phyloP scores from a whole-genome alignment of 2,329 filamentous ascomycete species.

The Pestalotiopsis sp. region DNA sequence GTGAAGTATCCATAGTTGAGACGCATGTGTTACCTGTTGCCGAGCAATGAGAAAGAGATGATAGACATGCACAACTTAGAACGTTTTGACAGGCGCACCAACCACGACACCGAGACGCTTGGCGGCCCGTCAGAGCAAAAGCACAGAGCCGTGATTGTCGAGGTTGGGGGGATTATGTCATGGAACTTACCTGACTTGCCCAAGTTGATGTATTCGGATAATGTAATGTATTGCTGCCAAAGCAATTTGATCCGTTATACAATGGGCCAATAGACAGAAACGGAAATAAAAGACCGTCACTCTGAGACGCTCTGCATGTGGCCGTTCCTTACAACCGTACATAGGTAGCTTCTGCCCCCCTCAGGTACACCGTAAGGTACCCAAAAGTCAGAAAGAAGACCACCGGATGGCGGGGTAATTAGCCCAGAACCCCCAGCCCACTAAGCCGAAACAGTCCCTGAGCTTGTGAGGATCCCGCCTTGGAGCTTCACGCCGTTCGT shows the following conservation, averaged over 20 bases:
- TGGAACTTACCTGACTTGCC: neutral
- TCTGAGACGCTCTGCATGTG: neutral
- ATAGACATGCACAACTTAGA: constrained; percentile 6
- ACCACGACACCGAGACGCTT: neutral
- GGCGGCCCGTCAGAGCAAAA: neutral
- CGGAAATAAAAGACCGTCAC: neutral
- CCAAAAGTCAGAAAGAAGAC: neutral
- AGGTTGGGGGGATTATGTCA: neutral
- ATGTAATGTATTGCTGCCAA: neutral
- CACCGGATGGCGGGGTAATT: neutral
- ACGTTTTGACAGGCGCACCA: neutral
- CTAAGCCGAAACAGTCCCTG: constrained; percentile 8
- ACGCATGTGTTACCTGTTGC: constrained; percentile 1
- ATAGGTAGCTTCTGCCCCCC: neutral
- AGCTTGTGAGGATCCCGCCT: constrained; percentile 14
- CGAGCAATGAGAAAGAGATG: neutral
- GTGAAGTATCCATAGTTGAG: neutral
- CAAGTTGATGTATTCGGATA: neutral
- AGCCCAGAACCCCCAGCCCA: neutral
- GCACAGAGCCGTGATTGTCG: neutral
- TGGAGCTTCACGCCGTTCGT: neutral
- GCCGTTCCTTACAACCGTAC: neutral
- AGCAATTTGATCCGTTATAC: neutral
- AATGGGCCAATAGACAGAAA: neutral
- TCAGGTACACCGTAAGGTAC: neutral